Evolutionary conservation across 192 early-diverging fungal genomes (phyloP).

Genomic region (Coemansia sp.): DNA sequence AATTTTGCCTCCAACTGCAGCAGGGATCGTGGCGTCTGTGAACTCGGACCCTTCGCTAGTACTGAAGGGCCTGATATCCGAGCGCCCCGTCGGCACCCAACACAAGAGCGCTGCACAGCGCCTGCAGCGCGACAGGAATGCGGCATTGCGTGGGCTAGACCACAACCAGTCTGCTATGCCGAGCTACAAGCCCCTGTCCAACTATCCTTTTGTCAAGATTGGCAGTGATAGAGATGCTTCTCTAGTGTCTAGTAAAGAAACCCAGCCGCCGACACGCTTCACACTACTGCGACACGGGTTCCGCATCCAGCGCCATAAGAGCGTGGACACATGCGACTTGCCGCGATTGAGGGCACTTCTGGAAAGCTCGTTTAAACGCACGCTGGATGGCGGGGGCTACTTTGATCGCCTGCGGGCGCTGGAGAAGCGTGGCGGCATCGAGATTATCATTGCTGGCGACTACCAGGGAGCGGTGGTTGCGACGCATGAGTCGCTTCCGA

Average conservation of each 20-base stretch:
- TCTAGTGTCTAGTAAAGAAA: background rate
- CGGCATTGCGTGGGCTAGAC: constrained; percentile 22
- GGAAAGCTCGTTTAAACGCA: constrained; percentile 74
- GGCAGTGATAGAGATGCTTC: background rate
- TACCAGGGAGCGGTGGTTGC: constrained; percentile 90
- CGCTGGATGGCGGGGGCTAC: constrained; percentile 59
- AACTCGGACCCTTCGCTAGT: constrained; percentile 43
- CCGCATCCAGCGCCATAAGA: constrained; percentile 59
- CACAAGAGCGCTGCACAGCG: constrained; percentile 19
- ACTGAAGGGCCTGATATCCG: constrained; percentile 53
- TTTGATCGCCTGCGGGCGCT: constrained; percentile 57
- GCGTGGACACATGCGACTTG: constrained; percentile 51
- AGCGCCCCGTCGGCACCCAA: constrained; percentile 31
- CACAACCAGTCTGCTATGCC: constrained; percentile 23
- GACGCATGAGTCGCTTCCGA: constrained; percentile 61
- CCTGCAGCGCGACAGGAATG: background rate
- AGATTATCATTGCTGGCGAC: constrained; percentile 81
- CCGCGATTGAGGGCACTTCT: constrained; percentile 59
- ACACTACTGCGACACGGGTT: constrained; percentile 81
- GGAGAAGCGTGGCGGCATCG: constrained; percentile 52
- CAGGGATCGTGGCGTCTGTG: constrained; percentile 75
- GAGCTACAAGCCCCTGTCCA: constrained; percentile 33
- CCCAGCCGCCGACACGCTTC: constrained; percentile 47
- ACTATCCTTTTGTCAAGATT: constrained; percentile 33
- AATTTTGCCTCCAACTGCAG: constrained; percentile 65